Evolutionary conservation across 495 filamentous ascomycete species (phyloP).

Genomic region (Penicillium silybi): DNA sequence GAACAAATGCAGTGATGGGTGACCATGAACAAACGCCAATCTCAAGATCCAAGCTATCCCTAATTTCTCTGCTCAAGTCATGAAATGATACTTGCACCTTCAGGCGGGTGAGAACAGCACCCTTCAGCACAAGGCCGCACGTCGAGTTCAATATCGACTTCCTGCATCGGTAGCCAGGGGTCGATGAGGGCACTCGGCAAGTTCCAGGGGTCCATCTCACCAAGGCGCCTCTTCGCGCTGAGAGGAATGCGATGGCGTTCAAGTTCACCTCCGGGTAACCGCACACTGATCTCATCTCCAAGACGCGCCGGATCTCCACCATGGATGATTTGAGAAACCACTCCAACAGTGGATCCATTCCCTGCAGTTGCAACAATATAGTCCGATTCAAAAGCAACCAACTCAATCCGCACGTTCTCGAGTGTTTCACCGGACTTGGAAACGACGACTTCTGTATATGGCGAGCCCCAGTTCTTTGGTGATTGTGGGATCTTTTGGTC

Average conservation of each 20-base stretch:
- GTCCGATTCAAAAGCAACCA: conserved; percentile 56
- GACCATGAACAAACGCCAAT: neutral
- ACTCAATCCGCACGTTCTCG: conserved; percentile 54
- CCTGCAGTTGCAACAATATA: conserved; percentile 60
- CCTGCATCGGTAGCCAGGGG: conserved; percentile 26
- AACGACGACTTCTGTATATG: conserved; percentile 49
- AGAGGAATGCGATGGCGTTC: conserved; percentile 13
- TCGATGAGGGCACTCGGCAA: conserved; percentile 9
- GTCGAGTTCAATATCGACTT: conserved; percentile 25
- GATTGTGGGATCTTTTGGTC: conserved; percentile 15
- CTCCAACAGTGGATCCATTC: conserved; percentile 28
- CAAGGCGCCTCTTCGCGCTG: conserved; percentile 8
- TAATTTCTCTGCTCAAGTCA: neutral
- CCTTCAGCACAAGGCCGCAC: conserved; percentile 25
- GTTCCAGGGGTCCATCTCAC: conserved; percentile 20
- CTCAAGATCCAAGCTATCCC: neutral
- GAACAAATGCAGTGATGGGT: neutral
- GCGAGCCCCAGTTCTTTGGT: conserved; percentile 43
- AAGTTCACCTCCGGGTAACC: neutral
- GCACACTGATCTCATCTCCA: neutral
- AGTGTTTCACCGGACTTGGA: conserved; percentile 46
- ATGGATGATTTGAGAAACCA: conserved; percentile 1
- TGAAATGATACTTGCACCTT: neutral
- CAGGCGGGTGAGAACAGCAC: conserved; percentile 12
- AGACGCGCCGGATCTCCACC: conserved; percentile 8